Percentiles rank a stretch among this genome's conserved stretches.
Conservation (phyloP, 192 early-diverging fungal genomes). For the Chytriomyces sp. region DNA sequence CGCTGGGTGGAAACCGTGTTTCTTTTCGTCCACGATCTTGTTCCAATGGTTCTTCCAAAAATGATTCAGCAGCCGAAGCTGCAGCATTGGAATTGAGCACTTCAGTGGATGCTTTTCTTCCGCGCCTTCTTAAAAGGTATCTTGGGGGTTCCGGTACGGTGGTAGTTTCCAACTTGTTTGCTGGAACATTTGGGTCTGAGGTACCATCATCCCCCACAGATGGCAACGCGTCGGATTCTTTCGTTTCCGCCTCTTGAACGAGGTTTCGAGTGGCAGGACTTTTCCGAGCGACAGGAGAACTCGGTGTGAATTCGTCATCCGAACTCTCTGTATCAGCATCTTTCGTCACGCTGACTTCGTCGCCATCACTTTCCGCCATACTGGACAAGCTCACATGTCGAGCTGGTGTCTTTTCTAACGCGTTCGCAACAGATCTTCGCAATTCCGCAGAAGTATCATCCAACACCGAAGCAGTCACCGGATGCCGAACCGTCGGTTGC, state of each 20-base stretch:
- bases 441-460: background rate
- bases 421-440: background rate
- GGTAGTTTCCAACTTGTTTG: too few species aligned
- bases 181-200: too few species aligned
- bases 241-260: too few species aligned
- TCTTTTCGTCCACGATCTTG: background rate
- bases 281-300: background rate
- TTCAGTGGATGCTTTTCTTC: background rate
- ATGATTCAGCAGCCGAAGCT: background rate
- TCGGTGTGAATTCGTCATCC: background rate
- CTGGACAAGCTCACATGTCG: background rate
- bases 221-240: too few species aligned
- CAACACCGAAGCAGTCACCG: background rate
- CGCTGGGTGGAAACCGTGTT: background rate
- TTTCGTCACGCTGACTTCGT: background rate
- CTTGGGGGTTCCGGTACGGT: too few species aligned
- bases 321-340: background rate
- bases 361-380: background rate
- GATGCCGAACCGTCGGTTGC: conserved; percentile 5
- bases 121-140: background rate
- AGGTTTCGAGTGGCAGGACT: background rate
- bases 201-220: too few species aligned
- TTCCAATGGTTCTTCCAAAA: background rate
- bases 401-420: conserved; percentile 4
- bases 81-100: too few species aligned